Evolutionary conservation across 2,329 filamentous ascomycete genomes (phyloP), one percentile per base, ranked within the genome.

Genomic region (Ceratocystis eucalypticola): DNA sequence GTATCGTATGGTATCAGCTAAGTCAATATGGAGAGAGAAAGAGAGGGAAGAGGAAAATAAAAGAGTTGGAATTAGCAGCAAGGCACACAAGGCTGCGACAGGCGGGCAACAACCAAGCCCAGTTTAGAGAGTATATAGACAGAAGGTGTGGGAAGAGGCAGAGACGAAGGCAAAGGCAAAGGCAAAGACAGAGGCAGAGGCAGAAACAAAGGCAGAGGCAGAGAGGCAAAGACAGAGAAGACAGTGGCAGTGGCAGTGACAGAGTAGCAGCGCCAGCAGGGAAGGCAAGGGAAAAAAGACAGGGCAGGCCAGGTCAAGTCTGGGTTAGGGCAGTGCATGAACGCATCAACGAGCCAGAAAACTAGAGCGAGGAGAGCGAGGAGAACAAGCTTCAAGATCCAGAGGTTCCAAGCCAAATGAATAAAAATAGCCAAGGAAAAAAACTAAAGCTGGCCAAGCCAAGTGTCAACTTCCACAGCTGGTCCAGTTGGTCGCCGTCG

Each of bases 11-110:
- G 55, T 30, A 59, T 25, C 64, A 65, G 64, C 12, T 48, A 62
- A 66, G 20, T 62, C 61, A 62, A 55, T 37, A 50, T 62, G 25
- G n/a, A 37, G 25, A 53, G 48, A 61, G 30, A 30, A 50, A n/a
- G 7, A 50, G 22, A 48, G 30, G 28, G 53, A 64, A 22, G 53
- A 15, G 48, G 28, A 48, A 50, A 62, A 33, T 41, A 33, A 53
- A 15, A 44, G 28, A 64, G 53, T 3, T 22, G 28, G 46, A 48
- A 61, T 28, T 65, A 61, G 41, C 46, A 64, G 61, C 62, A 65
- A 66, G 25, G 5, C n/a, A 15, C 44, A 61, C 50, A 22, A 64
- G 53, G 61, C 62, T 59, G 50, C 30, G 50, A 46, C 57, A 28
- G 44, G n/a, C 15, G n/a, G 12, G 30, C 46, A 57, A 20, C 48